phyloP scores from a whole-genome alignment of 139 green algal genomes.

The Picochlorum costavermella region DNA sequence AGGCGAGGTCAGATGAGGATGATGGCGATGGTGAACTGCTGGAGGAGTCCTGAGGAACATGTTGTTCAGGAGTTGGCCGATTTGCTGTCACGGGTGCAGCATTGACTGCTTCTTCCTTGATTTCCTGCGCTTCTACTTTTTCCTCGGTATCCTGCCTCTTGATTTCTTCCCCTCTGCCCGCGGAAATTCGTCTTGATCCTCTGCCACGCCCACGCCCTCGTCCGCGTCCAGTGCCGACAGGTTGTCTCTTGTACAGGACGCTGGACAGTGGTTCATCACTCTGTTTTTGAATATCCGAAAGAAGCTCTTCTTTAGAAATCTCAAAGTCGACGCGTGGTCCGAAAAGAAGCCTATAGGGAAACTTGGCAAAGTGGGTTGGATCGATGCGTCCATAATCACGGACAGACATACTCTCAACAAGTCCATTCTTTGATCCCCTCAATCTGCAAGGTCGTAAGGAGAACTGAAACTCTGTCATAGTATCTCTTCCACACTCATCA shows the following conservation, averaged over 20 bases:
- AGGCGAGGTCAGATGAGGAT: too few species aligned
- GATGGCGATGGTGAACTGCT: too few species aligned
- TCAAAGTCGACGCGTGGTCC: constrained; percentile 19
- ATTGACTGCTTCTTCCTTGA: not conserved
- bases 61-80: not conserved
- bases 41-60: not conserved
- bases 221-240: not conserved
- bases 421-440: not conserved
- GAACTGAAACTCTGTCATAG: constrained; percentile 1
- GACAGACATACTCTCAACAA: not conserved
- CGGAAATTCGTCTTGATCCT: not conserved
- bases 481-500: not conserved
- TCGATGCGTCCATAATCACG: constrained; percentile 13
- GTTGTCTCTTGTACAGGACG: not conserved
- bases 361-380: constrained; percentile 28
- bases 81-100: not conserved
- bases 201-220: not conserved
- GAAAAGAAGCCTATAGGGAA: constrained; percentile 25
- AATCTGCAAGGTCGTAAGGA: constrained; percentile 4
- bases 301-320: constrained; percentile 21
- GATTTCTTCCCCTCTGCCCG: too few species aligned
- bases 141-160: too few species aligned
- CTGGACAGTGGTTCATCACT: constrained; percentile 2
- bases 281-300: constrained; percentile 13
- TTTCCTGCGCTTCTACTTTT: not conserved